These are phyloP conservation scores for Hydnomerulius pinastri DNA, from an alignment of 768 basidiomycete species.

Conservation along the genomic window DNA sequence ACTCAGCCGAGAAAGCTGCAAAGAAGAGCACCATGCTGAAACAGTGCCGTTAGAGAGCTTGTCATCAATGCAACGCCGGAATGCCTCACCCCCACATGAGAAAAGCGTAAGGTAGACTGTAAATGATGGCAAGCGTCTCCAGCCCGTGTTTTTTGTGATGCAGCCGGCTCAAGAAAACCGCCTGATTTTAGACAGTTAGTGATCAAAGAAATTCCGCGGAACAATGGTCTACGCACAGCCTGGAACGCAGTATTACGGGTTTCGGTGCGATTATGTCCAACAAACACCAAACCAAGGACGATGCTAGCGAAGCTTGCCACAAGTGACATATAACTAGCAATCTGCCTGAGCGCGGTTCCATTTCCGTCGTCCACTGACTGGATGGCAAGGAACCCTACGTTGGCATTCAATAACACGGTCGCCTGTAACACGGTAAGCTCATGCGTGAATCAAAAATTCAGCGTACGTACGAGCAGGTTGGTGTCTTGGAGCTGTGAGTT, in stretches of 20 bases:
- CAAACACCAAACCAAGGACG: conserved; percentile 44
- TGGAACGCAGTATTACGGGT: conserved; percentile 29
- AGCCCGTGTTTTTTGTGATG: conserved; percentile 38
- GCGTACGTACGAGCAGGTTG: conserved; percentile 48
- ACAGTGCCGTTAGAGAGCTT: neutral
- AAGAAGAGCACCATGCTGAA: conserved; percentile 32
- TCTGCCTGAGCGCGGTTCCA: conserved; percentile 31
- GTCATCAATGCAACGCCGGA: neutral
- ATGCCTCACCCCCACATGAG: conserved; percentile 59
- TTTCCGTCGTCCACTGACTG: conserved; percentile 35
- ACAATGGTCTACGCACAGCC: conserved; percentile 33
- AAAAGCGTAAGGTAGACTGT: conserved; percentile 56
- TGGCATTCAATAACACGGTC: conserved; percentile 58
- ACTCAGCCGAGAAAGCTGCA: conserved; percentile 26
- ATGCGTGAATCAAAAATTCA: neutral
- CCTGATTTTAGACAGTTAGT: neutral
- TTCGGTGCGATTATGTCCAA: conserved; percentile 41
- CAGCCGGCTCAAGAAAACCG: conserved; percentile 17
- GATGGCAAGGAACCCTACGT: conserved; percentile 63
- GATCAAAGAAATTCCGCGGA: neutral
- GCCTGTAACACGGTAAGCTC: conserved; percentile 35
- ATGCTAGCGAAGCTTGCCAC: conserved; percentile 44
- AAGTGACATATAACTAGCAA: conserved; percentile 46
- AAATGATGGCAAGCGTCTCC: conserved; percentile 53
- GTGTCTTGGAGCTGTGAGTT: conserved; percentile 53